Percentiles rank a stretch among this genome's conserved stretches.
Evolutionary conservation across 176 grass and related monocot species (phyloP).

Genomic region (Areca catechu): DNA sequence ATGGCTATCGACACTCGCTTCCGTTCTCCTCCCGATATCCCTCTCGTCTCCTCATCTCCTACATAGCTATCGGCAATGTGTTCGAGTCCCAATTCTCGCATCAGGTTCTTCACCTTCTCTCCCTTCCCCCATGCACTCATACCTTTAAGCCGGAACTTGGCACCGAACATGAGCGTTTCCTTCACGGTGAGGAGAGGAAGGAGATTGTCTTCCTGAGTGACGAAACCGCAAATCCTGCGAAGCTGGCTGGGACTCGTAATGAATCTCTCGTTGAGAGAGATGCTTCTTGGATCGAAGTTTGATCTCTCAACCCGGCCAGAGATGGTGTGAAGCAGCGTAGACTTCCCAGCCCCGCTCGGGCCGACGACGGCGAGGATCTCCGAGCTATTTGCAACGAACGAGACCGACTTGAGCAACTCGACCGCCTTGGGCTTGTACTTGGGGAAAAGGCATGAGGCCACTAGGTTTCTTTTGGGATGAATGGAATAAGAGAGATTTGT

Average conservation of each 20-base stretch:
- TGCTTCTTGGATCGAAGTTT: slow-evolving; percentile 14
- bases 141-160: slow-evolving; percentile 46
- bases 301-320: slow-evolving; percentile 47
- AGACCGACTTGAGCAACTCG: slow-evolving; percentile 49
- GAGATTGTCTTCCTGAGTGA: slow-evolving; percentile 90
- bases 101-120: slow-evolving; percentile 45
- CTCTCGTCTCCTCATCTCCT: slow-evolving; percentile 42
- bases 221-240: slow-evolving; percentile 61
- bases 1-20: slow-evolving; percentile 76
- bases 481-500: slow-evolving; percentile 48
- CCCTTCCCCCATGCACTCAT: slow-evolving; percentile 17
- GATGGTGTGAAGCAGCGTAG: slow-evolving; percentile 75
- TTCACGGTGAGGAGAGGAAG: slow-evolving; percentile 85
- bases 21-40: slow-evolving; percentile 77
- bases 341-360: slow-evolving; percentile 82
- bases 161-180: slow-evolving; percentile 74
- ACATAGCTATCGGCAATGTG: slow-evolving; percentile 71
- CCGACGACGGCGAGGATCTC: slow-evolving; percentile 68
- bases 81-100: slow-evolving; percentile 59
- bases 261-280: slow-evolving; percentile 40
- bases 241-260: slow-evolving; percentile 39
- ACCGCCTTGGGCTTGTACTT: neutral
- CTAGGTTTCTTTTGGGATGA: slow-evolving; percentile 2
- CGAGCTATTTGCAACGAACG: slow-evolving; percentile 62
- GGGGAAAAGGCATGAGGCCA: neutral